Base-by-base conservation (phyloP, 805 yeast genomes). In the Lachancea mirantina region DNA sequence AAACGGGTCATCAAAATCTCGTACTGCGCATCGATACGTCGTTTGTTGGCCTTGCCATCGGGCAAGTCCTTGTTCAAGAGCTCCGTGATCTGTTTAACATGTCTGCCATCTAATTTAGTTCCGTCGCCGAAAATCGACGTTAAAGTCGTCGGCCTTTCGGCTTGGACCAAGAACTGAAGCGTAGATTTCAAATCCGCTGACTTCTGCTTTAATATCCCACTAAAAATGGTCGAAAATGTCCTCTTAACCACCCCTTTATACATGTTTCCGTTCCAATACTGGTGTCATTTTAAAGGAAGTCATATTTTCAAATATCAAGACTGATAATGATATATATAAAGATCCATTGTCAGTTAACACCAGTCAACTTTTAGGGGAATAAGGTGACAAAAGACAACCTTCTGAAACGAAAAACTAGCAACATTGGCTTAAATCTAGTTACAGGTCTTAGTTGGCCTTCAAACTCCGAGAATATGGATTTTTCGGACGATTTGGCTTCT, bases 61-160 rank as follows among this genome's bases (percentile, higher is more conserved):
- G 57, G 57, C 26, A 56, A 39, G 11, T 49, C 46, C 3, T 51
- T 40, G 36, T 56, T 56, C 22, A 56, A 34, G 4, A 51, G 32
- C 17, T 46, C 46, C 8, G 53, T 36, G 10, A 56, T 39, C 16
- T 46, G 43, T 7, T 55, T 49, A 7, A 54, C 50, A 35, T 53
- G 53, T 11, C 34, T 27, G 6, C 29, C 30, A 16, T 35, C 45
- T 13, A 40, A 35, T 18, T 42, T 30, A n/a, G n/a, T n/a, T 8
- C 34, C 23, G n/a, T 33, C 35, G 14, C 23, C 34, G 11, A 24
- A 32, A 37, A 16, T 30, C 13, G 19, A 26, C 17, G 8, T 13
- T 8, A 15, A 30, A 23, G 19, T 36, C 31, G 20, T 29, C 34
- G 23, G 19, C 19, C 18, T 23, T 22, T 28, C 11, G 23, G 28